Evolutionary conservation across 768 basidiomycete species (phyloP).

Genomic region (Leccinum variicolor): DNA sequence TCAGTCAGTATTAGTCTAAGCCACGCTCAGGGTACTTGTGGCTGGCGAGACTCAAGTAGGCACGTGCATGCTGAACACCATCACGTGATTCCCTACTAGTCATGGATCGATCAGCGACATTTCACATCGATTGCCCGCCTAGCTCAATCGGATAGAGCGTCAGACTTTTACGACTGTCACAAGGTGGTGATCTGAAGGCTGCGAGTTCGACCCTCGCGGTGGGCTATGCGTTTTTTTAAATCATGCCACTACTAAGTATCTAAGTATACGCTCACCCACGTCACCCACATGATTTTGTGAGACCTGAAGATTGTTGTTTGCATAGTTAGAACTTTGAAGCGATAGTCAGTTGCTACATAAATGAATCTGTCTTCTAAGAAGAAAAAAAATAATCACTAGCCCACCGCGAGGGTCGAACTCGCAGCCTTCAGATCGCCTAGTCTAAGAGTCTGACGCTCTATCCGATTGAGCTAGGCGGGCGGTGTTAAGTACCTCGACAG

Average conservation of each 20-base stretch:
- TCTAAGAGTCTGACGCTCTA: conserved; percentile 66
- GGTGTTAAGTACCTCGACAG: too few species aligned
- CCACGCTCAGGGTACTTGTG: too few species aligned
- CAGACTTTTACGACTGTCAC: conserved; percentile 50
- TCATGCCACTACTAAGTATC: too few species aligned
- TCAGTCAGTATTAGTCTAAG: not conserved
- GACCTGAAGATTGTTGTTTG: too few species aligned
- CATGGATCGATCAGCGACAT: conserved; percentile 28
- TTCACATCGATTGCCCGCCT: conserved; percentile 42
- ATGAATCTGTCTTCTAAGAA: too few species aligned
- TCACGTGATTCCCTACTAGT: conserved; percentile 20
- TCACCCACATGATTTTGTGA: too few species aligned
- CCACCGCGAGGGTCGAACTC: conserved; percentile 65
- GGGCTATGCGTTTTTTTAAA: too few species aligned
- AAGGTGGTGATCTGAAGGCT: conserved; percentile 72
- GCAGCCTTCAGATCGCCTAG: conserved; percentile 56
- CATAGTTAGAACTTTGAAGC: too few species aligned
- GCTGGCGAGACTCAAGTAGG: not conserved
- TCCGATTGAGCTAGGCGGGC: conserved; percentile 68
- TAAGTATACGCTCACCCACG: too few species aligned
- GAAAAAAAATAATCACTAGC: too few species aligned
- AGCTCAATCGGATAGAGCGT: conserved; percentile 69
- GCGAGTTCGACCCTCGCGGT: conserved; percentile 85
- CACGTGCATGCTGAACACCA: conserved; percentile 17
- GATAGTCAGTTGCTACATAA: too few species aligned